These are phyloP conservation scores for Mimosa pudica DNA, from an alignment of 306 rosid genomes.

Conservation along the genomic window DNA sequence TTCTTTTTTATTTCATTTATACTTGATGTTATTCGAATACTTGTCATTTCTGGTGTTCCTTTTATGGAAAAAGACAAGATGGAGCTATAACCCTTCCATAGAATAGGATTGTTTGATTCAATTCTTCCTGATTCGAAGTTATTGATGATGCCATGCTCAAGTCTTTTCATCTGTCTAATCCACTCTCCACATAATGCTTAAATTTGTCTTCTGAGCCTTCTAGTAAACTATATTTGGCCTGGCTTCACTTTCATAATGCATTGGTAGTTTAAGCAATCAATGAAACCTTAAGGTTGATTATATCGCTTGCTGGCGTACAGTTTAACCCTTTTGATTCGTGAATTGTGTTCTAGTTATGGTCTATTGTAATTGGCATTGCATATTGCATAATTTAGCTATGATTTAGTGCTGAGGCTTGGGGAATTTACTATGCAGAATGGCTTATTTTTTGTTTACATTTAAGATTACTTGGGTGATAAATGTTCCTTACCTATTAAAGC, in stretches of 20 bases:
- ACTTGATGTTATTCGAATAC: not conserved
- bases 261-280: conserved; percentile 1
- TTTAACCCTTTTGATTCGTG: not conserved
- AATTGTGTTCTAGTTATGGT: not conserved
- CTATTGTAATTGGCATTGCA: not conserved
- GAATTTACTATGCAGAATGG: not conserved
- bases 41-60: not conserved
- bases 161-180: not conserved
- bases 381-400: not conserved
- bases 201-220: not conserved
- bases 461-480: not conserved
- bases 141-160: not conserved
- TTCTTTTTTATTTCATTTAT: not conserved
- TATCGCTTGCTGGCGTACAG: not conserved
- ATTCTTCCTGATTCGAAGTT: not conserved
- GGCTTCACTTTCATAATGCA: not conserved
- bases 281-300: not conserved
- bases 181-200: not conserved
- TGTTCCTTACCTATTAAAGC: not conserved
- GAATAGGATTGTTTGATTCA: not conserved
- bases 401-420: not conserved
- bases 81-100: not conserved
- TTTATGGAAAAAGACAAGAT: not conserved
- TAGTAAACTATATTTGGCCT: not conserved
- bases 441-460: not conserved